phyloP scores from a whole-genome alignment of 1,139 yeast species.

The Saccharomycopsis hybrid region DNA sequence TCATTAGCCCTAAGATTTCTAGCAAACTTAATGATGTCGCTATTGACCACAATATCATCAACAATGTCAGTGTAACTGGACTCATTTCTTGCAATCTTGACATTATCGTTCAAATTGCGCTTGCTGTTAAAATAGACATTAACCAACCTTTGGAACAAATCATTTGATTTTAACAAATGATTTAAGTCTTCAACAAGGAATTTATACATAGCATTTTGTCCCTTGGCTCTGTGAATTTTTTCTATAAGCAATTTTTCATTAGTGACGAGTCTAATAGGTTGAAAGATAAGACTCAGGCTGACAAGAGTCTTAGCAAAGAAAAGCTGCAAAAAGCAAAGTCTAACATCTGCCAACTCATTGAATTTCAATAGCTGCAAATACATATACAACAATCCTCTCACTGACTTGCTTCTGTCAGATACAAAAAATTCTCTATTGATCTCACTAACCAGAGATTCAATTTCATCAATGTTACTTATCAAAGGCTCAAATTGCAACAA shows the following conservation, averaged over 20 bases:
- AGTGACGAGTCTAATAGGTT: neutral
- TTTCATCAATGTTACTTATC: conserved; percentile 3
- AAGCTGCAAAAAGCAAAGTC: neutral
- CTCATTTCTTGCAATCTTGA: conserved; percentile 10
- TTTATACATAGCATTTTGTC: conserved; percentile 17
- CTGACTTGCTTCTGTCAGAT: conserved; percentile 3
- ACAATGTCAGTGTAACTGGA: conserved; percentile 12
- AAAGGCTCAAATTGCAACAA: conserved; percentile 3
- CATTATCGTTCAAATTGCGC: conserved; percentile 7
- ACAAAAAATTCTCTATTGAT: conserved; percentile 10
- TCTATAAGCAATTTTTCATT: neutral
- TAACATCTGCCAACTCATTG: conserved; percentile 2
- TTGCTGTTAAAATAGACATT: conserved; percentile 10
- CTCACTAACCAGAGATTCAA: neutral
- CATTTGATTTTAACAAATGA: conserved; percentile 4
- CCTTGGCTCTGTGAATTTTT: neutral
- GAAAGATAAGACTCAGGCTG: neutral
- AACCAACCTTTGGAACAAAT: conserved; percentile 12
- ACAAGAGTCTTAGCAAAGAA: neutral
- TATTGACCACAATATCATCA: conserved; percentile 13
- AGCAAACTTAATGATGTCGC: conserved; percentile 10
- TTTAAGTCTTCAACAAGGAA: conserved; percentile 4
- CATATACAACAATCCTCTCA: neutral
- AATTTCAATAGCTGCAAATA: conserved; percentile 13
- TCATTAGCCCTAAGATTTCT: conserved; percentile 18